Evolutionary conservation across 2,329 filamentous ascomycete genomes (phyloP), one percentile per base, ranked within the genome.

Genomic region (Scortechinia acanthostroma): DNA sequence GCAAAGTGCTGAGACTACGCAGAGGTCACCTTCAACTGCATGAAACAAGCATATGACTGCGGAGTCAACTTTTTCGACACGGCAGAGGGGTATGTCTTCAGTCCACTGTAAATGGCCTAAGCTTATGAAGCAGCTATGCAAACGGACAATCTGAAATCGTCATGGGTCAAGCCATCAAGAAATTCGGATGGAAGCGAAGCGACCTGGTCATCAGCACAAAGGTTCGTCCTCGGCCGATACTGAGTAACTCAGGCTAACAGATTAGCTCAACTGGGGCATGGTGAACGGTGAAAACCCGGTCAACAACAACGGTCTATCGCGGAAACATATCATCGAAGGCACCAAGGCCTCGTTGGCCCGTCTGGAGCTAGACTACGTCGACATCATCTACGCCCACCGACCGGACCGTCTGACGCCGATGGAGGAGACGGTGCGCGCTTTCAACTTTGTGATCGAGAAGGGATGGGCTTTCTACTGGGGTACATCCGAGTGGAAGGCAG

Each of bases 51-150:
- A 4, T 80, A 76, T 51, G 73, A 80, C 51, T 64, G 63, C 43
- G 77, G 77, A 4, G 68, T 82, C 56, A 82, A 81, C 62, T 80
- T 80, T 61, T 82, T 82, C 52, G 77, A 81, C 56, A 75, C 70
- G 33, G 77, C 78, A 30, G 77, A 82, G 58, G n/a, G n/a, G n/a
- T n/a, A n/a, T n/a, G n/a, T n/a, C 65, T 49, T 17, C 51, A 46
- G 22, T 21, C 44, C 6, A 23, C 21, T 22, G 17, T 30, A 20
- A 19, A 15, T 14, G 22, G 20, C 10, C 22, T n/a, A 19, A 17
- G 25, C 14, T n/a, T 42, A 20, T 22, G 5, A n/a, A n/a, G n/a
- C n/a, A 21, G 19, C 14, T 82, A 81, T 54, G 66, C 72, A 49
- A 73, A 64, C 4, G 80, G 80, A 47, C 69, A 81, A 55, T 81